Conservation (phyloP, 164 flowering plant species). For the Vitis cinerea region DNA sequence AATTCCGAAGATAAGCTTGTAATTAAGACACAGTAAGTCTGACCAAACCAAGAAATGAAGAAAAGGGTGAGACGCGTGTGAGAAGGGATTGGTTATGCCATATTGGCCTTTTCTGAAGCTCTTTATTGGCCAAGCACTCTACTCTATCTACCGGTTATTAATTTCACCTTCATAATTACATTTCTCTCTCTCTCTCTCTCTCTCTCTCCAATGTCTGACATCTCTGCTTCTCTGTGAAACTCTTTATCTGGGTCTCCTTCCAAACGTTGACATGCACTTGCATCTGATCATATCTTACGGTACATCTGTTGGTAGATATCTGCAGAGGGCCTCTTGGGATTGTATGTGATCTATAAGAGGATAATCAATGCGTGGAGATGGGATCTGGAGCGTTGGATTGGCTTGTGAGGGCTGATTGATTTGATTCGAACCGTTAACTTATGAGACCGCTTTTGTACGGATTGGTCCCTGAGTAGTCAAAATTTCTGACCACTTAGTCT, state of each 20-base stretch:
- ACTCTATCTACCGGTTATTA: slow-evolving; percentile 1
- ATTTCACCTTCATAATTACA: slow-evolving; percentile 18
- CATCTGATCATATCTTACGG: slow-evolving; percentile 19
- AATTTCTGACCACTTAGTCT: no score
- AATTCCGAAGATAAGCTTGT: slow-evolving; percentile 12
- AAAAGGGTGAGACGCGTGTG: slow-evolving; percentile 38
- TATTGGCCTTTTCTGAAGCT: slow-evolving; percentile 20
- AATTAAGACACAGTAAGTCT: slow-evolving; percentile 14
- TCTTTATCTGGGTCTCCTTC: slow-evolving; percentile 1
- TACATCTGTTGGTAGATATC: slow-evolving; percentile 22
- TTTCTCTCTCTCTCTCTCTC: slow-evolving; percentile 1
- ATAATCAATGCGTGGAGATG: no score
- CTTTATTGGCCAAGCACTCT: slow-evolving; percentile 11
- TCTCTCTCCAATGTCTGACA: slow-evolving; percentile 29
- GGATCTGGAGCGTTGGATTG: no score
- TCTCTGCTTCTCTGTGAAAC: slow-evolving; percentile 4
- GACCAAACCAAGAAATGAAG: slow-evolving; percentile 13
- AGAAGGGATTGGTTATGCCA: slow-evolving; percentile 31
- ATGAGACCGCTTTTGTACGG: no score
- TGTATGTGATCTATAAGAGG: no score
- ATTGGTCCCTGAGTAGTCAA: no score
- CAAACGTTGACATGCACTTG: slow-evolving; percentile 27
- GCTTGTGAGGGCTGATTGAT: no score
- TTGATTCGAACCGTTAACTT: no score
- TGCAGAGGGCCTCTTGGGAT: not conserved